Evolutionary conservation across 345 rosid species (phyloP).

Genomic region (Hevea brasiliensis): DNA sequence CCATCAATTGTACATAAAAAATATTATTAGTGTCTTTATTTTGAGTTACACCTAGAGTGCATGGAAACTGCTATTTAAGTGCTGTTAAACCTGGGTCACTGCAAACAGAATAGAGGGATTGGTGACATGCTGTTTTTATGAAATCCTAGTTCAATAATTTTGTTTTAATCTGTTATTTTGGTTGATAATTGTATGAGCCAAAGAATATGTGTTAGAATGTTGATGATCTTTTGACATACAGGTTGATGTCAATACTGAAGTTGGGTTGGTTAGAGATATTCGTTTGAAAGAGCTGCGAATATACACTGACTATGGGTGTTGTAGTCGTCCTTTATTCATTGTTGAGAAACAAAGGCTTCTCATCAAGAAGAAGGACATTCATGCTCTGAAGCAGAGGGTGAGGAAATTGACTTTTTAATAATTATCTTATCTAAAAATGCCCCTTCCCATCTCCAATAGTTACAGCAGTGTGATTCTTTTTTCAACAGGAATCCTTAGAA

Average conservation of each 20-base stretch:
- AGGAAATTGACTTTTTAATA: constrained; percentile 13
- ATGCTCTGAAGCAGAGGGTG: constrained; percentile 86
- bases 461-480: not conserved
- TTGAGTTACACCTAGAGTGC: not conserved
- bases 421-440: not conserved
- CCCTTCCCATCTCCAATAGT: not conserved
- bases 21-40: no score
- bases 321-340: constrained; percentile 93
- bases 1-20: no score
- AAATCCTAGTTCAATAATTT: no score
- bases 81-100: not conserved
- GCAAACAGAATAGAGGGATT: not conserved
- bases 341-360: constrained; percentile 94
- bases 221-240: constrained; percentile 32
- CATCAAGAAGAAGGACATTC: constrained; percentile 82
- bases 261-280: constrained; percentile 95
- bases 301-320: constrained; percentile 97
- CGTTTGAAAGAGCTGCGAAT: constrained; percentile 84
- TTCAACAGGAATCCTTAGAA: constrained; percentile 69
- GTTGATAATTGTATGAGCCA: not conserved
- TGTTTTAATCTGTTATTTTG: not conserved
- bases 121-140: not conserved
- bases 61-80: not conserved
- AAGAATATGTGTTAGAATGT: constrained; percentile 2
- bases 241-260: constrained; percentile 98